Evolutionary conservation across 139 green algal genomes (phyloP), one percentile per base, ranked within the genome.

Genomic region (Asterochloris sp.): DNA sequence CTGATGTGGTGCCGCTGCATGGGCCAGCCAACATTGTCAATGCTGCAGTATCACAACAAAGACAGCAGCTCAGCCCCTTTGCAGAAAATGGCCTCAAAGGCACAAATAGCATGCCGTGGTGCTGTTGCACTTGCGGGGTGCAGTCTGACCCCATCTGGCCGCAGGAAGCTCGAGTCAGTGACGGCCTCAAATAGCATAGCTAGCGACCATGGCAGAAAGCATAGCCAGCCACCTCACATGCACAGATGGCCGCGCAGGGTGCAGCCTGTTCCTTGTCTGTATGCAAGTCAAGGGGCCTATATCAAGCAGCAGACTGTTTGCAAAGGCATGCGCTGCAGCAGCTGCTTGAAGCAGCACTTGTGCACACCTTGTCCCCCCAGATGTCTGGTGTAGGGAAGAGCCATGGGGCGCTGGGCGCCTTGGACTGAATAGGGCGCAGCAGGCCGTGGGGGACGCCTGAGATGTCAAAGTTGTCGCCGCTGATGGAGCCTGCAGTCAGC

Each of bases 381-480:
- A 87, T 47, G 12, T 85, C 78, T n/a, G 69, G 67, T 0, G 79
- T 38, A 24, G 86, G 86, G 78, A 86, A 90, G 4, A 90, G 83
- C 86, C 86, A 90, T 0, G 83, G 83, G 0, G 73, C 83, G 10
- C 61, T 80, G 23, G 86, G 86, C n/a, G 83, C 74, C 11, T 78
- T 87, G 47, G 69, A 80, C 78, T 90, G 86, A 10, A 90, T 62
- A 0, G 83, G 78, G 47, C 80, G 75, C 62, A 90, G 82, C 73
- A 87, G 66, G 23, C 83, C 69, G 69, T 86, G 83, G 6, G 82
- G 82, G 27, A 89, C 76, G 62, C 71, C n/a, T 13, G 77, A 78
- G 28, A 90, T 79, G 73, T 86, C 83, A 74, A 90, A 84, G 19
- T 82, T 84, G 78, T 87, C 86, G 6, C 86, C 86, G 67, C 77